Evolutionary conservation across 139 green algal genomes (phyloP), one percentile per base, ranked within the genome.

Genomic region (Monoraphidium neglectum): DNA sequence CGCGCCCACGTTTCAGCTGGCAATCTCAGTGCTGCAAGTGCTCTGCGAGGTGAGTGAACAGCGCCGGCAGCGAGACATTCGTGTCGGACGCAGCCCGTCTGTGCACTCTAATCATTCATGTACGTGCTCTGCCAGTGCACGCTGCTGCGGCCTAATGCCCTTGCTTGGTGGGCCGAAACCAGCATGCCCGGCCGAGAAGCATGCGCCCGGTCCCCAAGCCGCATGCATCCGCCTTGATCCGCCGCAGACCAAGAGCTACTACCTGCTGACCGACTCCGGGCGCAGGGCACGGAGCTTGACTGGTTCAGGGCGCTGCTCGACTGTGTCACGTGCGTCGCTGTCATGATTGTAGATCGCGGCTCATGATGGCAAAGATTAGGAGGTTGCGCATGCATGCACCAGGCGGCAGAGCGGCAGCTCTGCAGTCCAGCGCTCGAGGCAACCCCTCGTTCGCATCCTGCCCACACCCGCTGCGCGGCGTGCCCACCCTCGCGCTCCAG

Each of bases 191-290:
- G n/a, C n/a, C n/a, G n/a, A n/a, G n/a, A 28, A 6, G 61, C 32
- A 32, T 68, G 33, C 33, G 28, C 26, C 23, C 26, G 33, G 18
- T n/a, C 33, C 32, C n/a, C 15, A 1, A 46, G 18, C 2, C 49
- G 38, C n/a, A 15, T 76, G 69, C 43, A 30, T 8, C 46, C 32
- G 23, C 49, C 46, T 24, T 32, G 36, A 16, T 30, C 4, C 15
- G 24, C 35, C 72, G 73, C 73, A 79, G 73, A 79, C 73, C 15
- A 91, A 88, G 69, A 87, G 84, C 68, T 92, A 83, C 67, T 54
- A 90, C 32, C 75, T 90, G 35, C 62, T 91, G 65, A 75, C 94
- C 49, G 90, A 94, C 66, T 72, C 92, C 47, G 80, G 87, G 1
- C 51, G 38, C 30, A 78, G 87, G 77, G 86, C 21, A 46, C 89